These are phyloP conservation scores for Irpex sp. DNA, from an alignment of 1,284 basidiomycete genomes.

Conservation along the genomic window DNA sequence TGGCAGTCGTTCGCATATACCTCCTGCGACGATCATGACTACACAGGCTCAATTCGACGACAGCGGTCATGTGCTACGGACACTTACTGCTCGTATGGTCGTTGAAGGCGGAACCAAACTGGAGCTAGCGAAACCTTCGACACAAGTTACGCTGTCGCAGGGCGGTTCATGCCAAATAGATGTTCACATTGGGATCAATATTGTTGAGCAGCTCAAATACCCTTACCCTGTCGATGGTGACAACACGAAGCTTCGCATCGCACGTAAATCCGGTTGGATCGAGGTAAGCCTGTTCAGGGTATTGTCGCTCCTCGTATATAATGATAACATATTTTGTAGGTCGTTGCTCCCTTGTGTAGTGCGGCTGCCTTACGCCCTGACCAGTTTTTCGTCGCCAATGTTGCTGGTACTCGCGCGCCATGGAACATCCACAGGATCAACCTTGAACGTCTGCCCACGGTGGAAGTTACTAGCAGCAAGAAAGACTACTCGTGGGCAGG, in stretches of 20 bases:
- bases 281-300: constrained; percentile 36
- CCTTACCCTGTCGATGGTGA: constrained; percentile 33
- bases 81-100: background rate
- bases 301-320: constrained; percentile 18
- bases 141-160: constrained; percentile 23
- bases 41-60: background rate
- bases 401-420: constrained; percentile 18
- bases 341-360: constrained; percentile 15
- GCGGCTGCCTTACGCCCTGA: constrained; percentile 28
- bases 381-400: constrained; percentile 29
- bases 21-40: background rate
- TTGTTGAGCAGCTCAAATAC: constrained; percentile 26
- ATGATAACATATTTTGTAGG: background rate
- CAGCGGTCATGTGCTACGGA: background rate
- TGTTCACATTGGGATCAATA: constrained; percentile 23
- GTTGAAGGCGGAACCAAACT: background rate
- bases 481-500: constrained; percentile 26
- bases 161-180: constrained; percentile 31
- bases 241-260: constrained; percentile 38
- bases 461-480: constrained; percentile 17
- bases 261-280: constrained; percentile 49
- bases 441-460: constrained; percentile 32
- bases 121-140: constrained; percentile 21
- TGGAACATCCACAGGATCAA: constrained; percentile 42
- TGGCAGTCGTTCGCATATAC: too few species aligned